Base-by-base conservation (phyloP, 495 filamentous ascomycete species). In the Xylaria telfairii region DNA sequence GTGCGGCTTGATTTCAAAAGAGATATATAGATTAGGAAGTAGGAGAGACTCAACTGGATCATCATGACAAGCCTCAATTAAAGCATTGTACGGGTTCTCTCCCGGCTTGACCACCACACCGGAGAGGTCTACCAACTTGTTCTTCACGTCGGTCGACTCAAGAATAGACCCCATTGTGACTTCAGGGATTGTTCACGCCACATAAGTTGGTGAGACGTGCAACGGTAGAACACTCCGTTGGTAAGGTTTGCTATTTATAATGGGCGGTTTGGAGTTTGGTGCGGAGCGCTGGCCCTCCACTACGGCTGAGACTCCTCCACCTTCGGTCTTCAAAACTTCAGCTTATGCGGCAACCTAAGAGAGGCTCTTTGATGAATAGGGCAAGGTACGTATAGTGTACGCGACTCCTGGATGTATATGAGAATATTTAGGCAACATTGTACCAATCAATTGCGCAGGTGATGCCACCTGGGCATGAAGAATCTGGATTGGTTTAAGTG, bases 1-100 rank as follows among this genome's bases (percentile, higher is more conserved):
- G 15, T 59, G 4, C 17, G 32, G 47, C 32, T 47, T 17, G 3
- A 37, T 28, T 46, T 46, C 4, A 34, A 64, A 53, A 17, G 28
- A 24, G 28, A 65, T 30, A 26, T 30, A 26, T 46, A 19, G 9
- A 46, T 7, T 9, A 30, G 54, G 62, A n/a, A 53, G 21, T 12
- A 62, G 46, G 66, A 70, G 37, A 51, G 24, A 80, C 83, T 78
- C 83, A 75, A 93, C 92, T 72, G 89, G 82, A 70, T 89, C 78
- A 67, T 89, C 81, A 21, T 87, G 73, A 73, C 87, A 90, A 13
- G 85, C 83, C 34, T 87, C 76, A 65, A 98, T 90, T 46, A 97
- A 80, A 15, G 89, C 87, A 75, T 95, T 86, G 76, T 95, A 97
- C 0, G 93, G 94, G 72, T 94, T 97, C 61, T 84, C 80, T 53